Evolutionary conservation across 2,329 filamentous ascomycete genomes (phyloP), one percentile per base, ranked within the genome.

Genomic region (Trichoderma afroharzianum): DNA sequence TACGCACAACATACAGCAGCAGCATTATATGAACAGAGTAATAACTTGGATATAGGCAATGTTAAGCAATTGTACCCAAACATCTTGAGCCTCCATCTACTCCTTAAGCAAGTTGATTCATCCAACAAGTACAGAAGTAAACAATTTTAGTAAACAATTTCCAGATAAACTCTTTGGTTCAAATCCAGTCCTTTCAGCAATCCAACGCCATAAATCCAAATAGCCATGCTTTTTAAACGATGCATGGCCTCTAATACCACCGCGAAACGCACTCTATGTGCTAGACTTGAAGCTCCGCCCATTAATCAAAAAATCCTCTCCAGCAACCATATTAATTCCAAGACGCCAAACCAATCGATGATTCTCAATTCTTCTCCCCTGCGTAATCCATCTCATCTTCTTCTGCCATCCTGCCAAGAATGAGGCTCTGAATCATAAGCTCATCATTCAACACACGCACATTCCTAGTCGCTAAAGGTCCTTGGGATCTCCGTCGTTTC

Each of bases 361-460:
- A 30, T 3, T 21, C n/a, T 69, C 39, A 69, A 39, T 26, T 33
- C 21, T 69, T 69, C 36, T 36, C 39, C 11, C 55, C 33, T 69
- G 63, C 75, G 36, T 70, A 70, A 18, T 61, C 47, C 76, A 80
- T 77, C 75, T 89, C 86, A 14, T 83, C 85, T 63, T 89, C 87
- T 73, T 93, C 91, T 67, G 94, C 88, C 75, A 98, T 82, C 73
- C 90, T 88, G 1, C 95, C 95, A 64, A 97, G 80, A 74, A 99
- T 98, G 72, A 98, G 83, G 80, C 94, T 98, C 84, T 99, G 95
- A 70, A 97, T 91, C 26, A 98, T 90, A 78, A 95, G 90, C 81
- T 98, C 95, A 79, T 97, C 92, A 70, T 91, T 92, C 67, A 97
- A 87, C 58, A 96, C 87, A 73, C 87, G 88, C 47, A 94, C 84